Conservation (phyloP, 2,329 filamentous ascomycete species). For the Colletotrichum chlorophyti region DNA sequence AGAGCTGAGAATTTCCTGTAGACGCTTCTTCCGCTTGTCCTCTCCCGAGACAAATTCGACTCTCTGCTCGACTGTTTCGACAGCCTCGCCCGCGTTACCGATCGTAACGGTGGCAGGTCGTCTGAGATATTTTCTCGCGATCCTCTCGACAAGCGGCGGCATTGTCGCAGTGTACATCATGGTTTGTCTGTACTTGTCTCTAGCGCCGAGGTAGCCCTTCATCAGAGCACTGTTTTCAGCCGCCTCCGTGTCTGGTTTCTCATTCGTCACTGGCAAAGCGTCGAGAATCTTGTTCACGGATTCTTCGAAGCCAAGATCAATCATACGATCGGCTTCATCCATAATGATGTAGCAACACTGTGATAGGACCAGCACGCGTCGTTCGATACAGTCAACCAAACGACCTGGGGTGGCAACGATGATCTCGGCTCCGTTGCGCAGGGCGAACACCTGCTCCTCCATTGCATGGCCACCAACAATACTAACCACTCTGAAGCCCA, state of each 20-base stretch:
- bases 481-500: slow-evolving; percentile 94
- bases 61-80: slow-evolving; percentile 96
- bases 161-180: slow-evolving; percentile 99
- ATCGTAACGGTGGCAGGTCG: slow-evolving; percentile 94
- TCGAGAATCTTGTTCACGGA: slow-evolving; percentile 97
- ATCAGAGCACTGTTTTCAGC: slow-evolving; percentile 89
- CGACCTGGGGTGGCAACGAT: slow-evolving; percentile 98
- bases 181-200: slow-evolving; percentile 88
- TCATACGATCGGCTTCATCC: slow-evolving; percentile 99
- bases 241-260: slow-evolving; percentile 93
- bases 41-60: slow-evolving; percentile 91
- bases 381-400: slow-evolving; percentile 95
- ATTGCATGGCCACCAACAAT: slow-evolving; percentile 97
- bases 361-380: slow-evolving; percentile 87
- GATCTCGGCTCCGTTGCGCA: slow-evolving; percentile 94
- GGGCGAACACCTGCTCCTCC: slow-evolving; percentile 89
- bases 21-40: slow-evolving; percentile 94
- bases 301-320: slow-evolving; percentile 97
- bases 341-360: slow-evolving; percentile 99
- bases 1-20: slow-evolving; percentile 86
- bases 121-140: slow-evolving; percentile 95
- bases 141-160: slow-evolving; percentile 89
- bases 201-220: slow-evolving; percentile 76
- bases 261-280: slow-evolving; percentile 88
- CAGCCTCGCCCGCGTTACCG: slow-evolving; percentile 91